phyloP scores from a whole-genome alignment of 192 early-diverging fungal species.

The Rhizophagus prolifer region DNA sequence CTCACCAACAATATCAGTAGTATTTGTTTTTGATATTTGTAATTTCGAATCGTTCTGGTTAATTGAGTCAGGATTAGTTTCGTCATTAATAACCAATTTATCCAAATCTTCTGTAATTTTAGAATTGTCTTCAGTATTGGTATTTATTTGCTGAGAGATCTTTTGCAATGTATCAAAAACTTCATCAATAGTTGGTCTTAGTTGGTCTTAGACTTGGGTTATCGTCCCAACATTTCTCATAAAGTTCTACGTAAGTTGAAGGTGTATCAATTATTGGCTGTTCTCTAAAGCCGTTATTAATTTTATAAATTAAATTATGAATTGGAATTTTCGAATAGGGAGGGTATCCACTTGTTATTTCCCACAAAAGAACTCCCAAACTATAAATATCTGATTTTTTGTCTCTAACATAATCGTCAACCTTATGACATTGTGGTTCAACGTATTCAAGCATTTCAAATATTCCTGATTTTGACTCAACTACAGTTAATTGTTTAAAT shows the following conservation, averaged over 20 bases:
- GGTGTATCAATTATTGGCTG: conserved; percentile 35
- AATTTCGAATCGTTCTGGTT: too few species aligned
- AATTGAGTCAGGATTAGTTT: too few species aligned
- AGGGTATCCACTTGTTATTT: conserved; percentile 8
- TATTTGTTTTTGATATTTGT: too few species aligned
- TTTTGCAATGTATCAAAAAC: too few species aligned
- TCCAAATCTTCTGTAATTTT: too few species aligned
- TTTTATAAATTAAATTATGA: background rate
- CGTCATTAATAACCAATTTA: too few species aligned
- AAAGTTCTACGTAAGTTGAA: conserved; percentile 38
- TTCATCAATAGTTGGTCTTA: conserved; percentile 21
- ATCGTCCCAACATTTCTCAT: conserved; percentile 38
- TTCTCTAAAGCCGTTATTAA: conserved; percentile 24
- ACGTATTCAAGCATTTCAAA: too few species aligned
- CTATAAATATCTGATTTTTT: conserved; percentile 43
- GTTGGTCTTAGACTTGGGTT: conserved; percentile 32
- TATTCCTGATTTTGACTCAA: too few species aligned
- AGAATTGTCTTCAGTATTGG: too few species aligned
- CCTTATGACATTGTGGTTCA: background rate
- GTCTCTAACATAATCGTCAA: conserved; percentile 2
- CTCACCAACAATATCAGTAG: too few species aligned
- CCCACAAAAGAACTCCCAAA: too few species aligned
- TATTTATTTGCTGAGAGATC: background rate
- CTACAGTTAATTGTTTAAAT: too few species aligned
- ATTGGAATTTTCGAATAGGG: conserved; percentile 19